These are phyloP conservation scores for Candida albicans DNA, from an alignment of 1,139 yeast species.

Conservation along the genomic window DNA sequence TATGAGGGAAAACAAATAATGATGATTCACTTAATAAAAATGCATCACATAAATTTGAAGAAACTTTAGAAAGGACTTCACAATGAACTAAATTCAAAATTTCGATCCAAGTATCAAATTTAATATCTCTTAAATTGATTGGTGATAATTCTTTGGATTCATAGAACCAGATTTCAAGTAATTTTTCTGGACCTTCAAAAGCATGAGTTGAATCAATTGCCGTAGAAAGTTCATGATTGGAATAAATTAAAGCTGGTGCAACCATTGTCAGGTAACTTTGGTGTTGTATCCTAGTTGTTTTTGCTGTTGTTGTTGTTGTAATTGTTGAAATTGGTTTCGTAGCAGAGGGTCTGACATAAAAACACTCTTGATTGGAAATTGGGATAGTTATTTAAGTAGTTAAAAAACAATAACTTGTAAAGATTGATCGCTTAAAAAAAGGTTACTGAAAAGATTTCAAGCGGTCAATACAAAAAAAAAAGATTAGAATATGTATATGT, in stretches of 20 bases:
- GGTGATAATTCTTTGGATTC: conserved; percentile 35
- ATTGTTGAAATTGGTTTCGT: background rate
- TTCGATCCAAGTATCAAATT: conserved; percentile 66
- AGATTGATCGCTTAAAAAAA: background rate
- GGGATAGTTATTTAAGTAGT: background rate
- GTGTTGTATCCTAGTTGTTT: background rate
- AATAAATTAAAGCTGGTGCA: conserved; percentile 49
- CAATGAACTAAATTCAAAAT: conserved; percentile 83
- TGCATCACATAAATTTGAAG: conserved; percentile 64
- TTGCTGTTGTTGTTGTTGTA: background rate
- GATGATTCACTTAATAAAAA: conserved; percentile 88
- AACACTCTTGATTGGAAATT: background rate
- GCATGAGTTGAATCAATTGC: conserved; percentile 85
- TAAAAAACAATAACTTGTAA: no score
- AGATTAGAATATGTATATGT: no score
- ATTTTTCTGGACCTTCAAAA: conserved; percentile 96
- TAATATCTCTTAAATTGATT: conserved; percentile 56
- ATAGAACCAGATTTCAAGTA: conserved; percentile 82
- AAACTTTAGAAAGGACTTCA: conserved; percentile 77
- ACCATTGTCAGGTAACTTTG: conserved; percentile 27
- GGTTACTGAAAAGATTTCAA: background rate
- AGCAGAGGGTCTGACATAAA: background rate
- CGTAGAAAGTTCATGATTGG: conserved; percentile 78
- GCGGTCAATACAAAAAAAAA: background rate
- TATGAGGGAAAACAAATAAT: conserved; percentile 84